These are phyloP conservation scores for Astrocystis sublimbata DNA, from an alignment of 495 filamentous ascomycete genomes.

Conservation along the genomic window DNA sequence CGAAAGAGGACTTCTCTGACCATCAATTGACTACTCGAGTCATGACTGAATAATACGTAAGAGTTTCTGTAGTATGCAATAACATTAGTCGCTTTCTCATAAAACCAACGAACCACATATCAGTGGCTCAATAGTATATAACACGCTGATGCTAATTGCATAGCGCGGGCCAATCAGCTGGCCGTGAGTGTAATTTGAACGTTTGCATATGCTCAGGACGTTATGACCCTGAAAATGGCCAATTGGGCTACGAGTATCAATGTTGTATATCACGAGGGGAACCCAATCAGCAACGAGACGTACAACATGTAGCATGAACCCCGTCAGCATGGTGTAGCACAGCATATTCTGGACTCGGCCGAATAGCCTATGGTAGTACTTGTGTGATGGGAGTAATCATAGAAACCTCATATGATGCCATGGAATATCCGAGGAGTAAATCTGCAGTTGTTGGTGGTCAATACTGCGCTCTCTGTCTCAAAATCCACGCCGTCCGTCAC, in stretches of 20 bases:
- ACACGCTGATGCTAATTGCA: background rate
- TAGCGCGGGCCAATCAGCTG: background rate
- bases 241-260: slow-evolving; percentile 7
- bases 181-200: background rate
- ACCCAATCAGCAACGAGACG: slow-evolving; percentile 14
- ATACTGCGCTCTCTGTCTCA: background rate
- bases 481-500: background rate
- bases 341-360: background rate
- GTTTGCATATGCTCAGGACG: background rate
- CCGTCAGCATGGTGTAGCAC: slow-evolving; percentile 11
- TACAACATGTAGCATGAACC: background rate
- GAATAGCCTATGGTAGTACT: background rate
- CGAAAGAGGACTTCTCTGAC: no score
- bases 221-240: background rate
- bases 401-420: slow-evolving; percentile 1
- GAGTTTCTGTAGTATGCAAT: no score
- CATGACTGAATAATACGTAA: background rate
- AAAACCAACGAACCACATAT: no score
- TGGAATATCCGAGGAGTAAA: background rate
- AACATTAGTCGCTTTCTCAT: no score
- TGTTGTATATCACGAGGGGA: background rate
- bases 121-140: no score
- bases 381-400: background rate
- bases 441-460: background rate
- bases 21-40: background rate